These are phyloP conservation scores for Fusarium sp. DNA, from an alignment of 2,329 filamentous ascomycete genomes.

Conservation along the genomic window DNA sequence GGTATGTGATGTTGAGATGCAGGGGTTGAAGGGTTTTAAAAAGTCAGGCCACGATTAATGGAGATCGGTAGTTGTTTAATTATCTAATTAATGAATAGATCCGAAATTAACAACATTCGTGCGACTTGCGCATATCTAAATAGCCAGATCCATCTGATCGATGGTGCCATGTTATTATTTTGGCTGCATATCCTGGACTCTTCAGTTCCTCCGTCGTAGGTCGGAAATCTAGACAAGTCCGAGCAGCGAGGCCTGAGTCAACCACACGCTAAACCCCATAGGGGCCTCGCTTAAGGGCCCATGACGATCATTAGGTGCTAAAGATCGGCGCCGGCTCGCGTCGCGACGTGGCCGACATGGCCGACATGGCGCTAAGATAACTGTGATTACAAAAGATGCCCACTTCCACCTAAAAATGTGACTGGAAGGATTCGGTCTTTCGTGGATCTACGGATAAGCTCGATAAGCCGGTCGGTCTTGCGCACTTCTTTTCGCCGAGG, in stretches of 20 bases:
- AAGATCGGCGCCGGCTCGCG: not conserved
- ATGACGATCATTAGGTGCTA: not conserved
- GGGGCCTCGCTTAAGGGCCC: not conserved
- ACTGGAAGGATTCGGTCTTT: not conserved
- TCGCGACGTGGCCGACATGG: not conserved
- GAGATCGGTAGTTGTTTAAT: not conserved
- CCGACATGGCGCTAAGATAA: conserved; percentile 1
- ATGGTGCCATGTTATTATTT: not conserved
- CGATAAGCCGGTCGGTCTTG: not conserved
- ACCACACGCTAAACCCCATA: not conserved
- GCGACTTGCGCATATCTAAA: conserved; percentile 7
- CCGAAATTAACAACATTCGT: not conserved
- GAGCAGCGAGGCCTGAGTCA: not conserved
- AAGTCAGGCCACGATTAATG: not conserved
- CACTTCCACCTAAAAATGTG: not conserved
- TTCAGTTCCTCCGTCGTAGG: not conserved
- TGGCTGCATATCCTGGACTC: not conserved
- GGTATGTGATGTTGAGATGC: not conserved
- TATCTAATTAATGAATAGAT: not conserved
- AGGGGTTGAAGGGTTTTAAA: not conserved
- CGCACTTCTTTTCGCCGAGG: not conserved
- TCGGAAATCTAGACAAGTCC: not conserved
- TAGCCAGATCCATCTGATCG: not conserved
- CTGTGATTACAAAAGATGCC: not conserved
- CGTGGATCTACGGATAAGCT: not conserved